These are phyloP conservation scores for Diversispora epigaea DNA, from an alignment of 192 early-diverging fungal genomes.

Conservation along the genomic window DNA sequence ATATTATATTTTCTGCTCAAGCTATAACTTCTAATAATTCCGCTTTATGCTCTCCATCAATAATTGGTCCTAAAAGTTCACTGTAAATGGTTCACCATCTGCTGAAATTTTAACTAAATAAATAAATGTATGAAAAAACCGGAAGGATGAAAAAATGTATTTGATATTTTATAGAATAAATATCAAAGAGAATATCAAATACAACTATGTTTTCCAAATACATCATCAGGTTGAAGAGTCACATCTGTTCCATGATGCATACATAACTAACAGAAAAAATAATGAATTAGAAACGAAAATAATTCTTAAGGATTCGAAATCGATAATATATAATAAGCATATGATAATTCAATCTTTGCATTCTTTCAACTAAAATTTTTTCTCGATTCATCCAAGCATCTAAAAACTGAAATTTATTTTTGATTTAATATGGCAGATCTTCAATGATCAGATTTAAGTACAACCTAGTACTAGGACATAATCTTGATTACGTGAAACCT, in stretches of 20 bases:
- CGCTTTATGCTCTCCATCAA: slow-evolving; percentile 90
- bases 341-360: slow-evolving; percentile 81
- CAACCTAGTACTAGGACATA: no score
- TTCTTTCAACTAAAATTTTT: slow-evolving; percentile 84
- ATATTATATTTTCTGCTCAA: slow-evolving; percentile 80
- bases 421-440: no score
- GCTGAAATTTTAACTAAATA: slow-evolving; percentile 71
- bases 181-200: neutral
- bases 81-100: slow-evolving; percentile 81
- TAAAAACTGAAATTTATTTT: slow-evolving; percentile 74
- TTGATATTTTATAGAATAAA: neutral
- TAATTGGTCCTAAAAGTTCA: slow-evolving; percentile 84
- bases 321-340: slow-evolving; percentile 80
- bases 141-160: neutral
- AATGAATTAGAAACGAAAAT: no score
- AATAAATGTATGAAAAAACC: neutral
- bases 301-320: slow-evolving; percentile 72
- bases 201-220: no score
- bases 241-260: slow-evolving; percentile 73
- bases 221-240: slow-evolving; percentile 83
- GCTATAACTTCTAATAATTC: slow-evolving; percentile 95
- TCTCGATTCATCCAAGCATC: slow-evolving; percentile 74
- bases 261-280: no score
- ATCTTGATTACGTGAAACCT: no score
- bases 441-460: no score